Evolutionary conservation across 2,329 filamentous ascomycete genomes (phyloP).

Genomic region (Acrocalymma vagum): DNA sequence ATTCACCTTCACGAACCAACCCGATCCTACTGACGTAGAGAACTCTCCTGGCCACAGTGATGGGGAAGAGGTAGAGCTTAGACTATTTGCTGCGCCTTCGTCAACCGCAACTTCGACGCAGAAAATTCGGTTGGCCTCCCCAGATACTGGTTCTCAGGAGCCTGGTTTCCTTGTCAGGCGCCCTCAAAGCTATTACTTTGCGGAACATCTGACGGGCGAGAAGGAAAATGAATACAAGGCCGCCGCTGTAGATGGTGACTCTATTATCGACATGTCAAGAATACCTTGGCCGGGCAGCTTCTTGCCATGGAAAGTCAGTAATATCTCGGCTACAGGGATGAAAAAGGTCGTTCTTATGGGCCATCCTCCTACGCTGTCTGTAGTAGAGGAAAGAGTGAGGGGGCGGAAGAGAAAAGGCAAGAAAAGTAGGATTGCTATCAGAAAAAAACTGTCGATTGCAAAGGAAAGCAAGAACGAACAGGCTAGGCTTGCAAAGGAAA

Average conservation of each 20-base stretch:
- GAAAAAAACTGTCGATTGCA: conserved; percentile 39
- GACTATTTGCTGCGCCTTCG: conserved; percentile 41
- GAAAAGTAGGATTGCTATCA: conserved; percentile 43
- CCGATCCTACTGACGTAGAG: conserved; percentile 5
- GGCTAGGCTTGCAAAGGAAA: conserved; percentile 36
- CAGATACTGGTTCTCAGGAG: conserved; percentile 30
- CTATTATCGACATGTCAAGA: conserved; percentile 36
- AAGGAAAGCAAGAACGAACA: conserved; percentile 33
- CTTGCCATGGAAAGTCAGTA: conserved; percentile 46
- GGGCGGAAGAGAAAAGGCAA: conserved; percentile 44
- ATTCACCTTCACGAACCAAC: conserved; percentile 30
- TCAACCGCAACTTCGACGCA: conserved; percentile 28
- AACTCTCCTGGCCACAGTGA: conserved; percentile 18
- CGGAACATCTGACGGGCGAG: conserved; percentile 33
- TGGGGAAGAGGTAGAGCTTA: conserved; percentile 43
- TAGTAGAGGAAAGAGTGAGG: conserved; percentile 27
- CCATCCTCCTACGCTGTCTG: conserved; percentile 28
- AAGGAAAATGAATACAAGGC: conserved; percentile 29
- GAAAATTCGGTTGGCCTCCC: conserved; percentile 44
- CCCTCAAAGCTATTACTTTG: conserved; percentile 45
- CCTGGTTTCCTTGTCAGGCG: conserved; percentile 38
- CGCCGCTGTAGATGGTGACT: conserved; percentile 37
- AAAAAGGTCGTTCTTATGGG: conserved; percentile 40
- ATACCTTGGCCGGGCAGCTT: conserved; percentile 44
- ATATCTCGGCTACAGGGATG: conserved; percentile 36